Evolutionary conservation across 164 flowering plant genomes (phyloP), one percentile per base, ranked within the genome.

Genomic region (Kingdonia uniflora): DNA sequence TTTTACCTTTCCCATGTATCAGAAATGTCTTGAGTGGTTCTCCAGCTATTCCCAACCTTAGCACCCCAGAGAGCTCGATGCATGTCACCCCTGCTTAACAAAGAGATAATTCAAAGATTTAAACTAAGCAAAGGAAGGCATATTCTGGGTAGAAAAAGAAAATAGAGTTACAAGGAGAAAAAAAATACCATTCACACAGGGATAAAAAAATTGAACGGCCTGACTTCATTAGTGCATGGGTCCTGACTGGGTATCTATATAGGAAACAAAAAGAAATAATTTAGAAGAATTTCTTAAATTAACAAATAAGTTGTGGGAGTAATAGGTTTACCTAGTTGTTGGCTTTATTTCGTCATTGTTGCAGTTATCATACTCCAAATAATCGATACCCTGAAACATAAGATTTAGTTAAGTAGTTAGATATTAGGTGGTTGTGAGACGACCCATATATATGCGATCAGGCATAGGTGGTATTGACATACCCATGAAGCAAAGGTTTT

Each of bases 101-200:
- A n/a, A n/a, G n/a, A n/a, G n/a, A n/a, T n/a, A n/a, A n/a, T n/a
- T n/a, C n/a, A n/a, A n/a, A n/a, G n/a, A 84, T 78, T 35, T 17
- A 1, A 29, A 14, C 25, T 15, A 17, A 16, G 19, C n/a, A 29
- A 1, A 19, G 19, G 33, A 22, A 19, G n/a, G 55, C 1, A 48
- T 19, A 19, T 5, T 60, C 57, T 79, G 83, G n/a, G n/a, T n/a
- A n/a, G n/a, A n/a, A n/a, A n/a, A n/a, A n/a, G n/a, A n/a, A n/a
- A n/a, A n/a, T n/a, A n/a, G n/a, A n/a, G n/a, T n/a, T n/a, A n/a
- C n/a, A n/a, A n/a, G n/a, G n/a, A n/a, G n/a, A n/a, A n/a, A n/a
- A n/a, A n/a, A n/a, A n/a, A n/a, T n/a, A n/a, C n/a, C 92, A 84
- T 79, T 84, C 85, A 61, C 87, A 84, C 7, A 84, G 66, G 2